These are phyloP conservation scores for Puccinia novopanici DNA, from an alignment of 1,284 basidiomycete species.

Conservation along the genomic window DNA sequence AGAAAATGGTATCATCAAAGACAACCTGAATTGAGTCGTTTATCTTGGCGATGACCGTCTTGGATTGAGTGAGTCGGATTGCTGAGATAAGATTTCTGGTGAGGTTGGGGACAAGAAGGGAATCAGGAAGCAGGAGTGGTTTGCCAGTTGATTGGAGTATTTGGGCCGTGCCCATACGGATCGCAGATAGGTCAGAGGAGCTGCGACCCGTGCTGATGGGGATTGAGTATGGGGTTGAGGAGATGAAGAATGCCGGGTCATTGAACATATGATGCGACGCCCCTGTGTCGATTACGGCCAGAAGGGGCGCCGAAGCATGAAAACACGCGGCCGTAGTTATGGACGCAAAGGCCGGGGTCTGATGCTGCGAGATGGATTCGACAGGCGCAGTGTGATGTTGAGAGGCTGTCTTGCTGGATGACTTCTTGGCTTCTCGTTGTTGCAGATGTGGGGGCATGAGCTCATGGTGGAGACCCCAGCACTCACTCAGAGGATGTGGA, in stretches of 20 bases:
- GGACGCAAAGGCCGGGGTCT: neutral
- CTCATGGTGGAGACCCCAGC: too few species aligned
- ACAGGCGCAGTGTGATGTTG: too few species aligned
- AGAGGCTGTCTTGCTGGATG: too few species aligned
- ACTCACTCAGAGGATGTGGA: too few species aligned
- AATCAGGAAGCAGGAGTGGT: neutral
- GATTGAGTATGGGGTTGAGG: neutral
- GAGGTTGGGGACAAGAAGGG: neutral
- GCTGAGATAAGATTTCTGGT: neutral
- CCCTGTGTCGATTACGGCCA: neutral
- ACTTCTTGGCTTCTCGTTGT: too few species aligned
- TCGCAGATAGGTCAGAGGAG: neutral
- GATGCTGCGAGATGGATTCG: too few species aligned
- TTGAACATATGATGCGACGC: conserved; percentile 4
- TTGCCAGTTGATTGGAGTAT: neutral
- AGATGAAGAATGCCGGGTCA: neutral
- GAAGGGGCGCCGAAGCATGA: neutral
- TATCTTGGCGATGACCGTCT: too few species aligned
- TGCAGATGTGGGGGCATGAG: too few species aligned
- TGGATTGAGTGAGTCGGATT: too few species aligned
- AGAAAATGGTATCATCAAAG: too few species aligned
- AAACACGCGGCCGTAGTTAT: neutral
- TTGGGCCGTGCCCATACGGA: neutral
- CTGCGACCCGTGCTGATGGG: neutral
- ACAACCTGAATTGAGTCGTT: too few species aligned